phyloP scores from a whole-genome alignment of 305 asterid species.

The Fraxinus latifolia region DNA sequence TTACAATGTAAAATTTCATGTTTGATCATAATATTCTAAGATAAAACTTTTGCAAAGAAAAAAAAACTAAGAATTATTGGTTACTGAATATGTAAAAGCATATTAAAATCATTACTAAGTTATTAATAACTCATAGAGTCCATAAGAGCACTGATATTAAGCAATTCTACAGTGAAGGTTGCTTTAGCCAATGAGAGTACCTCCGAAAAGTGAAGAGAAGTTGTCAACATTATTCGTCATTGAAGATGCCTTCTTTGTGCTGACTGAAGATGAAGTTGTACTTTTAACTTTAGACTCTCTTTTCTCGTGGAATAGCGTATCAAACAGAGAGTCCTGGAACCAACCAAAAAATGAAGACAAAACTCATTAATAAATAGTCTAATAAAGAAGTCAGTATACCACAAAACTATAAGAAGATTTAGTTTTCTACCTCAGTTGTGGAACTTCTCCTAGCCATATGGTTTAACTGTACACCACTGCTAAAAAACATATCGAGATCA shows the following conservation, averaged over 20 bases:
- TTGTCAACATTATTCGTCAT: slow-evolving; percentile 36
- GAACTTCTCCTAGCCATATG: slow-evolving; percentile 33
- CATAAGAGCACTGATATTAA: slow-evolving; percentile 3
- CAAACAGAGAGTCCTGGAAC: slow-evolving; percentile 56
- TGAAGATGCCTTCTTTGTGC: slow-evolving; percentile 33
- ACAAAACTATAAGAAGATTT: slow-evolving; percentile 10
- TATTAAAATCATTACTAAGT: not conserved
- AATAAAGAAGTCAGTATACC: slow-evolving; percentile 1
- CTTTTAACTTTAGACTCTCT: slow-evolving; percentile 40
- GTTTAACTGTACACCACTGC: slow-evolving; percentile 34
- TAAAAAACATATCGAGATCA: slow-evolving; percentile 45
- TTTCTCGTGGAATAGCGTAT: slow-evolving; percentile 39
- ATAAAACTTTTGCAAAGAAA: not conserved
- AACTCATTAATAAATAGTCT: not conserved
- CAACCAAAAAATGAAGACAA: slow-evolving; percentile 24
- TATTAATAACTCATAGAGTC: not conserved
- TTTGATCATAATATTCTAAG: not conserved
- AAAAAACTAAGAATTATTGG: not conserved
- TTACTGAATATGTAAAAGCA: not conserved
- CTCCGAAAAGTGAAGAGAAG: slow-evolving; percentile 63
- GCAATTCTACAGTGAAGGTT: slow-evolving; percentile 8
- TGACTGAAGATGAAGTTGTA: slow-evolving; percentile 32
- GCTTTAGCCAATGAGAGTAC: slow-evolving; percentile 35
- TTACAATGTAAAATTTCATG: not conserved
- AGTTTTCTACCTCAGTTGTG: slow-evolving; percentile 48